Conservation (phyloP, 164 flowering plant genomes). For the Stephania cephalantha region DNA sequence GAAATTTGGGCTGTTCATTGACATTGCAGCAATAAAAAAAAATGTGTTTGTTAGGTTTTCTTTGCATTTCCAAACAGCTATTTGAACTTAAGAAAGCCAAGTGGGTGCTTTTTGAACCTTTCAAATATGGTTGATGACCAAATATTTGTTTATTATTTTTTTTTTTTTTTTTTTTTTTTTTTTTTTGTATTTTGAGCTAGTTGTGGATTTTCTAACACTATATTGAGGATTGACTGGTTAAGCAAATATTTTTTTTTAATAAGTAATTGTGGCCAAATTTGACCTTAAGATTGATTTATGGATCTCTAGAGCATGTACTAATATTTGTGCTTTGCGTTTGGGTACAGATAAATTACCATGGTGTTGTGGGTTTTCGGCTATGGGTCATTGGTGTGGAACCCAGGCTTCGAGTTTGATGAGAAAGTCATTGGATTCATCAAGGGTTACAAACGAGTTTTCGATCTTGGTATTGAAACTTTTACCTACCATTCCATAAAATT, state of each 20-base stretch:
- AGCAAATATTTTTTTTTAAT: neutral
- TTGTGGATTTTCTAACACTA: neutral
- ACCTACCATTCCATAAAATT: neutral
- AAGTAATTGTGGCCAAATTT: neutral
- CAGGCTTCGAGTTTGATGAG: conserved; percentile 89
- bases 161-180: neutral
- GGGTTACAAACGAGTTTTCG: conserved; percentile 80
- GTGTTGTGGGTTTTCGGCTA: conserved; percentile 97
- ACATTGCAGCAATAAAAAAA: neutral
- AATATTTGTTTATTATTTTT: neutral
- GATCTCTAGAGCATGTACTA: neutral
- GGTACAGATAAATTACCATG: conserved; percentile 45
- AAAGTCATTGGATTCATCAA: conserved; percentile 79
- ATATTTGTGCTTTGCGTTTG: conserved; percentile 11
- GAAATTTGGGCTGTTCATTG: neutral
- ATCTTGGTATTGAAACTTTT: conserved; percentile 49
- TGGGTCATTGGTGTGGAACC: conserved; percentile 94
- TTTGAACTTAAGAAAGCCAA: neutral
- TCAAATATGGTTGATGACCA: neutral
- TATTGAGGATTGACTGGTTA: neutral
- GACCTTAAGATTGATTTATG: neutral
- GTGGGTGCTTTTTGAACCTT: neutral
- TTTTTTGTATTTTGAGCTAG: neutral
- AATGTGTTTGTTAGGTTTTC: neutral
- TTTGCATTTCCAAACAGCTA: neutral